A percentile compares a stretch with the other conserved stretches of the same genome.
These are phyloP conservation scores for Alternaria gaisen DNA, from an alignment of 2,329 filamentous ascomycete species.

Conservation along the genomic window DNA sequence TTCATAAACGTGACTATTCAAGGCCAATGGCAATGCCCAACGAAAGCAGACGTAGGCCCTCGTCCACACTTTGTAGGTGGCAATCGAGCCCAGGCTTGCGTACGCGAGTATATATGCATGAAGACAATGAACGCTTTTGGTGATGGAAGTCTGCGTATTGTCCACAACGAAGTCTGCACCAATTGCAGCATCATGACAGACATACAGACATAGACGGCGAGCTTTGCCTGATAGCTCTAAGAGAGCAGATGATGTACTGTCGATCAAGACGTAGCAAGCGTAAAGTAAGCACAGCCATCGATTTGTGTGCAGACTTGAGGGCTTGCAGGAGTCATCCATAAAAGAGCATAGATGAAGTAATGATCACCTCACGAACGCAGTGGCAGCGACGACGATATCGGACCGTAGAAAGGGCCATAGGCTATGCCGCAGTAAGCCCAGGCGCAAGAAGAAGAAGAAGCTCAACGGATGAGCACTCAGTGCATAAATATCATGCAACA, in stretches of 20 bases:
- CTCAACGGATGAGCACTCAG: slow-evolving; percentile 20
- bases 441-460: slow-evolving; percentile 14
- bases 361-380: slow-evolving; percentile 26
- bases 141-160: slow-evolving; percentile 1
- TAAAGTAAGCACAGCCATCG: slow-evolving; percentile 4
- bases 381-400: slow-evolving; percentile 9
- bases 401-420: slow-evolving; percentile 7
- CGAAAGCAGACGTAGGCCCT: slow-evolving; percentile 1
- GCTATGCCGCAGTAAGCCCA: slow-evolving; percentile 11
- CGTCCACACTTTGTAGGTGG: slow-evolving; percentile 4
- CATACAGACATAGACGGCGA: slow-evolving; percentile 1
- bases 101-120: slow-evolving; percentile 12
- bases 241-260: slow-evolving; percentile 1
- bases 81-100: not conserved
- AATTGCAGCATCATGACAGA: slow-evolving; percentile 6
- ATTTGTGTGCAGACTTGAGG: slow-evolving; percentile 1
- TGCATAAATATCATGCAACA: slow-evolving; percentile 35
- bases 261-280: slow-evolving; percentile 4
- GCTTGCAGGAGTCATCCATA: slow-evolving; percentile 18
- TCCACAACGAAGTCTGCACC: slow-evolving; percentile 5
- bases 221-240: not conserved
- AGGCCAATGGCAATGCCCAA: not conserved
- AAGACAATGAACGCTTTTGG: slow-evolving; percentile 20
- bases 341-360: slow-evolving; percentile 21
- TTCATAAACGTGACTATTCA: not conserved